Evolutionary conservation across 306 rosid genomes (phyloP), one percentile per base, ranked within the genome.

Genomic region (Betula pendula): DNA sequence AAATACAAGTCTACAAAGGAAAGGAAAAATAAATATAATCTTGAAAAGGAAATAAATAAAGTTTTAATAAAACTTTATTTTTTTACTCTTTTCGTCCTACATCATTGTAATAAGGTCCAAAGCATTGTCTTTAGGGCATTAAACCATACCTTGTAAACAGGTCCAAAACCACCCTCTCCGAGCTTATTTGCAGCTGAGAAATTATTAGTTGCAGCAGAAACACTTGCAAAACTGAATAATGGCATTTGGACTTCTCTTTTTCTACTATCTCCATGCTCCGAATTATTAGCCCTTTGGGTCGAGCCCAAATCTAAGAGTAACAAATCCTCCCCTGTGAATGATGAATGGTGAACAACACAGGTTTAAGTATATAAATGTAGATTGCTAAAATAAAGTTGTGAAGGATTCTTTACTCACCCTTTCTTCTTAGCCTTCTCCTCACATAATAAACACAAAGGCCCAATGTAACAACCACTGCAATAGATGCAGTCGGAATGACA

Each of bases 131-230:
- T 60, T 29, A 60, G 3, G 42, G 75, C 17, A 17, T 0, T 87
- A 40, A 24, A 71, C 15, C 15, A 10, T 84, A 22, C 85, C 85
- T 77, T 84, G 50, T 81, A 81, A 77, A 84, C 85, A 1, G 85
- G 87, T 62, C 87, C 87, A 81, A 84, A 84, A 22, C 85, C 88
- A 22, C 85, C 85, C 62, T 84, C 88, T 1, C 85, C 87, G 9
- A 77, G 85, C 52, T 77, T 84, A 31, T 77, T 81, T 81, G 42
- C 22, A 13, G 33, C 27, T 55, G 78, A 74, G 20, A 84, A 81
- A 27, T 74, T 74, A 77, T 84, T 0, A 16, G 87, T 77, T 12
- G 83, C 85, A 1, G 75, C 56, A 2, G 81, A 71, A 70, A 84
- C 83, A 15, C 85, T 84, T 15, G 17, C 68, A 25, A 84, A 77